A percentile compares a stretch with the other conserved stretches of the same genome.
phyloP scores from a whole-genome alignment of 768 basidiomycete genomes.

The Lactifluus pinguis region DNA sequence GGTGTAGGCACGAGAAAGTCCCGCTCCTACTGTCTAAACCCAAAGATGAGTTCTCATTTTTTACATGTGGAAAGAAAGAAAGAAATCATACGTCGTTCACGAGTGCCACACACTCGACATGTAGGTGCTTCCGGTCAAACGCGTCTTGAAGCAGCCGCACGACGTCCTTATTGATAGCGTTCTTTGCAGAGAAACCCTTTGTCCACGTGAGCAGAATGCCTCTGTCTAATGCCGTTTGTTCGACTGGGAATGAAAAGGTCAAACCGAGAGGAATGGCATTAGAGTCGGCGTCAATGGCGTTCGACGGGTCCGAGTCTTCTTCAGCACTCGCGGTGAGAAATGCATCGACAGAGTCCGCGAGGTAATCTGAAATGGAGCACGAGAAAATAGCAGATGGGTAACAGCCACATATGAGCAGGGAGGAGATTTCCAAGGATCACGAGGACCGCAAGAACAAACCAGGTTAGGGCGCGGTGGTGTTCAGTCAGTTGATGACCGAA shows the following conservation, averaged over 20 bases:
- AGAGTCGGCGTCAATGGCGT: slow-evolving; percentile 31
- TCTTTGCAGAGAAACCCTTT: slow-evolving; percentile 90
- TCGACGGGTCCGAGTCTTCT: not conserved
- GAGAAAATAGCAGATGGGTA: not conserved
- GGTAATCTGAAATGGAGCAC: slow-evolving; percentile 74
- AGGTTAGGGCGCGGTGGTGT: not conserved
- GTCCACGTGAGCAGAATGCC: slow-evolving; percentile 94
- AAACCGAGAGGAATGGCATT: slow-evolving; percentile 62
- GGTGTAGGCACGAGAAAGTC: slow-evolving; percentile 90
- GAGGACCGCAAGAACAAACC: not conserved
- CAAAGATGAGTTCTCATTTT: not conserved
- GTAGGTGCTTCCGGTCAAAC: slow-evolving; percentile 85
- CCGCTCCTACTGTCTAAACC: slow-evolving; percentile 84
- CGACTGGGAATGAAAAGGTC: slow-evolving; percentile 96
- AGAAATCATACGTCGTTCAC: slow-evolving; percentile 79
- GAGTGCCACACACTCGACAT: slow-evolving; percentile 83
- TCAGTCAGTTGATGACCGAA: not conserved
- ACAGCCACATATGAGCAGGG: not conserved
- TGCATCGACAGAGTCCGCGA: slow-evolving; percentile 92
- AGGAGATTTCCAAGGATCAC: not conserved
- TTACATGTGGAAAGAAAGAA: not conserved
- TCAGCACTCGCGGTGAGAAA: slow-evolving; percentile 64
- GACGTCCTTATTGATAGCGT: slow-evolving; percentile 83
- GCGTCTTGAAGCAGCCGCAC: slow-evolving; percentile 87
- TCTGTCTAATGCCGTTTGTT: slow-evolving; percentile 85